Percentiles rank a stretch among this genome's conserved stretches.
phyloP scores from a whole-genome alignment of 179 eudicot genomes.

The Gypsophila paniculata region DNA sequence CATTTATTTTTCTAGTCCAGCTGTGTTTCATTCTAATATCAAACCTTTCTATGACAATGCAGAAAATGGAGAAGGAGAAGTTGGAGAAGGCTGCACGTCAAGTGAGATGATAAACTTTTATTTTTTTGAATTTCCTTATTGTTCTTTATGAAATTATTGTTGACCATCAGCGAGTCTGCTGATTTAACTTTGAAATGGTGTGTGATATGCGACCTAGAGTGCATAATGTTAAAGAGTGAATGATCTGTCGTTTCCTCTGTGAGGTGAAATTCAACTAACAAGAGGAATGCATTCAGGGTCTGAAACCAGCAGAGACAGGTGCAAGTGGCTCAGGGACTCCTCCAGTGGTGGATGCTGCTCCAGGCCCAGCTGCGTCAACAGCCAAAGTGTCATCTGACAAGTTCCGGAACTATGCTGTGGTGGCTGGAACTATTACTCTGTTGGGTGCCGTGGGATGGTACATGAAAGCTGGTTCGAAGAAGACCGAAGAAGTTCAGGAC shows the following conservation, averaged over 20 bases:
- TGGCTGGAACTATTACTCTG: conserved; percentile 59
- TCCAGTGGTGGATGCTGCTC: conserved; percentile 45
- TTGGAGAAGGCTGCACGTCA: conserved; percentile 47
- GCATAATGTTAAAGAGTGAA: not conserved
- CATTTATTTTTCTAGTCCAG: not conserved
- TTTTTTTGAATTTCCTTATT: not conserved
- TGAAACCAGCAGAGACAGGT: conserved; percentile 45
- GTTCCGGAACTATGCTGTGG: conserved; percentile 68
- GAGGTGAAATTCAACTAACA: not conserved
- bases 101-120: conserved; percentile 26
- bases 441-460: conserved; percentile 72
- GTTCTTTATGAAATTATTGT: not conserved
- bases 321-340: conserved; percentile 39
- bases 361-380: conserved; percentile 42
- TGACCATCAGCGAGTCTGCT: not conserved
- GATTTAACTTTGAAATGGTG: not conserved
- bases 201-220: not conserved
- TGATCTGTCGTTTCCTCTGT: not conserved
- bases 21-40: conserved; percentile 1
- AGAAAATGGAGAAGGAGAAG: conserved; percentile 57
- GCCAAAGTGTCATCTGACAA: conserved; percentile 65
- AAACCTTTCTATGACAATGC: conserved; percentile 11
- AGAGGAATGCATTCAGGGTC: conserved; percentile 38
- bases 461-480: conserved; percentile 42
- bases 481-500: conserved; percentile 72